Evolutionary conservation across 179 eudicot species (phyloP), one percentile per base, ranked within the genome.

Genomic region (Nepenthes alata): DNA sequence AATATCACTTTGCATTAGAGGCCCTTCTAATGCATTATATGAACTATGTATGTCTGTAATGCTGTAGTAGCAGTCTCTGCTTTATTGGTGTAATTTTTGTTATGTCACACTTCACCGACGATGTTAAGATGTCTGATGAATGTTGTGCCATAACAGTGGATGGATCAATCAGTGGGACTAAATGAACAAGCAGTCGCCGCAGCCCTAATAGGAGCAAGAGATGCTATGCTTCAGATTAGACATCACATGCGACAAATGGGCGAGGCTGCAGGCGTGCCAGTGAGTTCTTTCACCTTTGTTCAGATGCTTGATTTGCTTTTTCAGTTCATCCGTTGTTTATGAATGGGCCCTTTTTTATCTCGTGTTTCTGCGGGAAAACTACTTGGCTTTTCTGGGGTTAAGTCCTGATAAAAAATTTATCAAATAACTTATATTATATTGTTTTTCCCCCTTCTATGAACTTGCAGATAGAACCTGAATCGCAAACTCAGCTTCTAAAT

Each of bases 221-320:
- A 84, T 67, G 73, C 87, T 13, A 93, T 93, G 97, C 86, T 93
- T 60, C 78, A 67, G 55, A 87, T 93, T 62, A 83, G 98, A 77
- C 50, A 56, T 76, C 81, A 74, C 68, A 87, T 93, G 98, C 88
- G 83, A 57, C 79, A 68, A 64, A 89, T 90, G 98, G 98, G 98
- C 61, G 82, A 85, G 71, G 89, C 88, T 66, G 95, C 98, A 36
- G 93, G 90, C 66, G 74, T 86, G 8, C 98, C 98, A 25, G 98
- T 91, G 72, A 53, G 86, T 72, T 69, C 54, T 66, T 67, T 77
- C 67, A 9, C 62, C 15, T 53, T 12, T 13, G 58, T 16, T 58
- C 37, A 34, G 47, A 63, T 58, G 36, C 37, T 57, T 51, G 35
- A 13, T 13, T 41, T 53, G 35, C 35, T 37, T 4, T 54, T 9